Base-by-base conservation (phyloP, 2,329 filamentous ascomycete species). In the Fusarium xyrophilum region DNA sequence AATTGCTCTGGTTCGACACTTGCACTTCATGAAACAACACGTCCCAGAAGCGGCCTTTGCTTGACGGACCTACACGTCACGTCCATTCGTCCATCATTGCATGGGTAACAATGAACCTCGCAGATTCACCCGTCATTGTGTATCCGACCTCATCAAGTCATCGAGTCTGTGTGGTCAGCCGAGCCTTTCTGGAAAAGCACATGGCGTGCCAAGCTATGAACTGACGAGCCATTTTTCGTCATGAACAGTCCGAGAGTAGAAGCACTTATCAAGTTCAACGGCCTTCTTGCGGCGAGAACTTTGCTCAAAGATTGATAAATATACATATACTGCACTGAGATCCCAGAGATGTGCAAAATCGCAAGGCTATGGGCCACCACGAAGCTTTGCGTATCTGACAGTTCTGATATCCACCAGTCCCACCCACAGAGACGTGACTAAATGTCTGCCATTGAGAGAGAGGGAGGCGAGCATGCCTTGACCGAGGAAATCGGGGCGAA, bases 271-370 rank as follows among this genome's bases (percentile, higher is more conserved):
- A 2, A 10, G n/a, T 19, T 32, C 44, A 32, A 19, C 14, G 10
- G 7, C 12, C 15, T 33, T 25, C 9, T 14, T 35, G 9, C 13
- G 11, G 3, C 4, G 12, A 9, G 3, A 8, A 4, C 5, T 15
- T 7, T 3, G 7, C 19, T 35, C 0, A 19, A 2, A 19, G 3
- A 25, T 6, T 15, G 30, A 19, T 3, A 15, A 7, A 5, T 35
- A 6, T 4, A 48, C 12, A 19, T 5, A 32, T 19, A 35, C n/a
- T 23, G 14, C 4, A 19, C 15, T 47, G n/a, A 4, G 5, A 23
- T 25, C 12, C 12, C 4, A 9, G 17, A 7, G 12, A 3, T 8
- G 5, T 14, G 13, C 30, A 25, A 50, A 36, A n/a, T 38, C 13
- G 35, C 6, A 9, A 15, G 9, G 17, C 19, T 13, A n/a, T 38